Conservation (phyloP, 805 yeast species). For the Candida rishiriensis region DNA sequence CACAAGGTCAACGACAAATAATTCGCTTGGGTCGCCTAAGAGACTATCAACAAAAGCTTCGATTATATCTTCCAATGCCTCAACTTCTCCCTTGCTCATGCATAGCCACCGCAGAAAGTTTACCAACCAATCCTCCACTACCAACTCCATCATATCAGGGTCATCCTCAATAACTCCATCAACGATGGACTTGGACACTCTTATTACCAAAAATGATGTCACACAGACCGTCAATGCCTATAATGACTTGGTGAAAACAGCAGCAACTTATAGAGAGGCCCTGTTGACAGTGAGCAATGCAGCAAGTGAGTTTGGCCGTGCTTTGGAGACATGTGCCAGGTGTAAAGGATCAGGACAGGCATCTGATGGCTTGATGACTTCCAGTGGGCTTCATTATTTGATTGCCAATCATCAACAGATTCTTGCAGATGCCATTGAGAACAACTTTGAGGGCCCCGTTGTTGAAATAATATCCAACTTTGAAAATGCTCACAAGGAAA, state of each 20-base stretch:
- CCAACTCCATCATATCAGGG: conserved; percentile 31
- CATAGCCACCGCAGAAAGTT: conserved; percentile 7
- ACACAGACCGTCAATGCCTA: conserved; percentile 44
- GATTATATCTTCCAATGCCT: not conserved
- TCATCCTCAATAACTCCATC: conserved; percentile 48
- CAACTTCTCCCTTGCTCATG: not conserved
- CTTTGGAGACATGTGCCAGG: conserved; percentile 61
- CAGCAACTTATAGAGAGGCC: conserved; percentile 43
- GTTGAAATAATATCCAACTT: conserved; percentile 40
- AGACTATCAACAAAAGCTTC: not conserved
- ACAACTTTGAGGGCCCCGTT: conserved; percentile 54
- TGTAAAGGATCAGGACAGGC: conserved; percentile 57
- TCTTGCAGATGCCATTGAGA: conserved; percentile 51
- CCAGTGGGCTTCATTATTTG: conserved; percentile 74
- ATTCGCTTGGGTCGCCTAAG: not conserved
- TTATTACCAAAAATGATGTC: conserved; percentile 59
- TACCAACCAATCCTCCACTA: conserved; percentile 11
- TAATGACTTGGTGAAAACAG: conserved; percentile 42
- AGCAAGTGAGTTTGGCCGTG: conserved; percentile 66
- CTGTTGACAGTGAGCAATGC: conserved; percentile 47
- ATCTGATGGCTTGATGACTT: conserved; percentile 61
- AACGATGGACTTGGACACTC: conserved; percentile 53
- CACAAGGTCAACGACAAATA: not conserved
- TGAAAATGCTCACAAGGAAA: conserved; percentile 36
- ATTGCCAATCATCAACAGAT: conserved; percentile 76